A percentile compares a stretch with the other conserved stretches of the same genome.
phyloP scores from a whole-genome alignment of 371 early-diverging fungal genomes.

The Mucor circinelloides region DNA sequence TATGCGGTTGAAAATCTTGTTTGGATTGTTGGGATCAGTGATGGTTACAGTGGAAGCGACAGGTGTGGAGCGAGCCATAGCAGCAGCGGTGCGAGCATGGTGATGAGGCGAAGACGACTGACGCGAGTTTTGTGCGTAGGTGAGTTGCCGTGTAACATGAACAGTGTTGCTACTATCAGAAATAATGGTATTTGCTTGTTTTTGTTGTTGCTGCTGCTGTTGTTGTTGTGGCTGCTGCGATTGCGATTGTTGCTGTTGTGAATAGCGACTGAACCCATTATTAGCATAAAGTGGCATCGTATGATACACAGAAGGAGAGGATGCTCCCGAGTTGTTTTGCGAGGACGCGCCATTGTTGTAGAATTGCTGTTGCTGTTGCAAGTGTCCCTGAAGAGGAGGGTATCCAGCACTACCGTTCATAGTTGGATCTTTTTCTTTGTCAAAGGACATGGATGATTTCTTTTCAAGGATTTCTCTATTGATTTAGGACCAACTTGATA shows the following conservation, averaged over 20 bases:
- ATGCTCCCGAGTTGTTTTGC: not conserved
- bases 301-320: not conserved
- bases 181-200: constrained; percentile 15
- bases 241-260: not conserved
- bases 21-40: constrained; percentile 63
- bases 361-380: not conserved
- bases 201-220: constrained; percentile 30
- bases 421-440: constrained; percentile 10
- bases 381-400: not conserved
- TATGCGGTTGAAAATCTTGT: constrained; percentile 36
- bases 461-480: not conserved
- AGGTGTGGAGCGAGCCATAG: constrained; percentile 47
- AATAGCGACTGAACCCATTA: not conserved
- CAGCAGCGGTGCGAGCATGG: constrained; percentile 81
- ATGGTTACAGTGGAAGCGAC: constrained; percentile 57
- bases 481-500: not conserved
- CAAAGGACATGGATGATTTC: constrained; percentile 1
- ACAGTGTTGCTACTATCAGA: constrained; percentile 1
- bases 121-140: constrained; percentile 71
- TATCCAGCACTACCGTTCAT: constrained; percentile 6
- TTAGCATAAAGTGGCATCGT: not conserved
- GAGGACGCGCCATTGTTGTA: not conserved
- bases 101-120: constrained; percentile 85
- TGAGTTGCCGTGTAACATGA: constrained; percentile 74
- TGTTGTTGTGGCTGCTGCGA: constrained; percentile 3